A percentile compares a stretch with the other conserved stretches of the same genome.
phyloP scores from a whole-genome alignment of 768 basidiomycete species.

The Termitomyces heimii region DNA sequence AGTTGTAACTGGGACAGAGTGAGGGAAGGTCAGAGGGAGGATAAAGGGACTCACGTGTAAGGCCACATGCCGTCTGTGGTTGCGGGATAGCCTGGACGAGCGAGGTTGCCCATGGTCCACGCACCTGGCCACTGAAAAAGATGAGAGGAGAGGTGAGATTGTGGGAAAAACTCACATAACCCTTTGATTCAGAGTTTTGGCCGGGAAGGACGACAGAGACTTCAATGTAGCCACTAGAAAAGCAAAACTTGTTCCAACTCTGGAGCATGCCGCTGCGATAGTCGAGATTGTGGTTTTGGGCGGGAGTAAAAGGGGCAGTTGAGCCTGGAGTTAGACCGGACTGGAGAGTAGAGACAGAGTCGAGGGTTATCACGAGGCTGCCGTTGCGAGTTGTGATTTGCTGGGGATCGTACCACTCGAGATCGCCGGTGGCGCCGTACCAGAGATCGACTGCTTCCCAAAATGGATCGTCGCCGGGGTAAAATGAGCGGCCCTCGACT shows the following conservation, averaged over 20 bases:
- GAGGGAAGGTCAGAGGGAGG: rapidly evolving
- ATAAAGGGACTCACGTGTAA: conserved; percentile 48
- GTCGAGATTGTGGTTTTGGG: conserved; percentile 48
- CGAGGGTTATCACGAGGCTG: conserved; percentile 64
- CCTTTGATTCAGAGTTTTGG: conserved; percentile 41
- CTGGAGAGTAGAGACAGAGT: conserved; percentile 28
- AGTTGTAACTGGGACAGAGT: conserved; percentile 36
- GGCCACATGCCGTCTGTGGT: conserved; percentile 83
- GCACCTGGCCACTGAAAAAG: conserved; percentile 70
- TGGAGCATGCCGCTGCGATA: conserved; percentile 80
- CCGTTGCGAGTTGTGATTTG: conserved; percentile 66
- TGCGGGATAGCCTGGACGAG: conserved; percentile 72
- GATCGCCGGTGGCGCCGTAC: conserved; percentile 65
- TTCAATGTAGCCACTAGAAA: conserved; percentile 77
- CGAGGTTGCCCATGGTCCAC: conserved; percentile 90
- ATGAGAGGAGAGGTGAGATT: background rate
- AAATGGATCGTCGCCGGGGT: conserved; percentile 53
- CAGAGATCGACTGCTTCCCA: conserved; percentile 73
- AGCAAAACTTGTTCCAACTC: conserved; percentile 90
- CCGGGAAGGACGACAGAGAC: conserved; percentile 56
- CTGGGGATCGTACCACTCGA: conserved; percentile 72
- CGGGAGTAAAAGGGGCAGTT: conserved; percentile 39
- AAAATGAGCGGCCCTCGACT: conserved; percentile 39
- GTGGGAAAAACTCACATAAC: conserved; percentile 34
- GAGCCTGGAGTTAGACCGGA: conserved; percentile 28